Evolutionary conservation across 2,329 filamentous ascomycete genomes (phyloP).

Genomic region (Neoscytalidium dimidiatum): DNA sequence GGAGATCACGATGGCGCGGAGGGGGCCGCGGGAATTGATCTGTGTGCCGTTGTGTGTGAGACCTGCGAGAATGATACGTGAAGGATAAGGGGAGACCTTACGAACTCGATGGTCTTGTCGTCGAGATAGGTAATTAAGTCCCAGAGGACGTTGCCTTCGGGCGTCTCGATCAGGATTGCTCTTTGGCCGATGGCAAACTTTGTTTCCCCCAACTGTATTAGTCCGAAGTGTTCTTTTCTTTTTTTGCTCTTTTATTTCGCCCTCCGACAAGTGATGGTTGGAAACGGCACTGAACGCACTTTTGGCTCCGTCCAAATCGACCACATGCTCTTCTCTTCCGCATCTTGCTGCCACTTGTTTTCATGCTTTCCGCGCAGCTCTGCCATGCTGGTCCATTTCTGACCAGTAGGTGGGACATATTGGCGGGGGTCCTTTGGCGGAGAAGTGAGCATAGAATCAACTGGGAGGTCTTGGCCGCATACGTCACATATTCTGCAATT

Average conservation of each 20-base stretch:
- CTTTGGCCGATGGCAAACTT: constrained; percentile 75
- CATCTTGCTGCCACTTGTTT: constrained; percentile 57
- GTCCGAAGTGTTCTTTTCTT: background rate
- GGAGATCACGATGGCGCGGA: constrained; percentile 71
- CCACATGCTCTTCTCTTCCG: constrained; percentile 46
- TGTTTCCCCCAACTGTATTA: constrained; percentile 24
- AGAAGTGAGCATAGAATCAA: background rate
- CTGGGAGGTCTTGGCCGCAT: constrained; percentile 28
- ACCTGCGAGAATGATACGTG: no score
- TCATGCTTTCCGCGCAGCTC: constrained; percentile 46
- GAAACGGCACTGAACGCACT: constrained; percentile 22
- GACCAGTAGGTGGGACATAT: constrained; percentile 65
- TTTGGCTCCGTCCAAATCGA: constrained; percentile 49
- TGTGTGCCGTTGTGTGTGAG: background rate
- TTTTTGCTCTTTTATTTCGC: background rate
- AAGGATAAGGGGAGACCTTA: constrained; percentile 18
- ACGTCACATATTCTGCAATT: constrained; percentile 74
- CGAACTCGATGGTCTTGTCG: constrained; percentile 57
- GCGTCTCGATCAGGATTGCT: constrained; percentile 67
- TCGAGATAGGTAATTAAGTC: constrained; percentile 74
- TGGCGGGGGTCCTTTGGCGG: constrained; percentile 61
- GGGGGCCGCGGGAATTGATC: constrained; percentile 63
- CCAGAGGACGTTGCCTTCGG: constrained; percentile 74
- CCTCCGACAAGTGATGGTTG: constrained; percentile 27
- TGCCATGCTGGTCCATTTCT: constrained; percentile 65